These are phyloP conservation scores for Exophiala oligosperma DNA, from an alignment of 2,329 filamentous ascomycete genomes.

Conservation along the genomic window DNA sequence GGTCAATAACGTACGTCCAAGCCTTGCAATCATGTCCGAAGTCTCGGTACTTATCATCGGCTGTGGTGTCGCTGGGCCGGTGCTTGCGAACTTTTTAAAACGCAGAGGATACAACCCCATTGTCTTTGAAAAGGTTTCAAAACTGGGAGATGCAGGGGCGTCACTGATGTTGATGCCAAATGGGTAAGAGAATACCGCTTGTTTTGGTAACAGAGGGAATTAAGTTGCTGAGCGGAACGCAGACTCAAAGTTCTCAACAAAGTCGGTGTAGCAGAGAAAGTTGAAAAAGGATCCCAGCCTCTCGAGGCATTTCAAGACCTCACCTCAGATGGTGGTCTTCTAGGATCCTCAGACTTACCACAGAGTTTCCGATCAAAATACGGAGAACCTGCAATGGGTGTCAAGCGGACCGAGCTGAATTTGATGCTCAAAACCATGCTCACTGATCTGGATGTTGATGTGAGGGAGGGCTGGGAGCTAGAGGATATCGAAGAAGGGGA, in stretches of 20 bases:
- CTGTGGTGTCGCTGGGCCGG: slow-evolving; percentile 17
- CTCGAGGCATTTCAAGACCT: slow-evolving; percentile 9
- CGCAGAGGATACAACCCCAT: slow-evolving; percentile 17
- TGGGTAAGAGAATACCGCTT: not conserved
- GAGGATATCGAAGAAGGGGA: slow-evolving; percentile 35
- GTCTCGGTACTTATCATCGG: slow-evolving; percentile 17
- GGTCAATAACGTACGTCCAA: too few relatives aligned
- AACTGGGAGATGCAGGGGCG: slow-evolving; percentile 19
- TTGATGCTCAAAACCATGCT: slow-evolving; percentile 18
- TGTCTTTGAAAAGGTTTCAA: slow-evolving; percentile 19
- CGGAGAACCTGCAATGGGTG: slow-evolving; percentile 11
- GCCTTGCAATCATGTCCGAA: not conserved
- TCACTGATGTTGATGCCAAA: slow-evolving; percentile 22
- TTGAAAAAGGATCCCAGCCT: slow-evolving; percentile 4
- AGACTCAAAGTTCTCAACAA: slow-evolving; percentile 15
- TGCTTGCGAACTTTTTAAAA: slow-evolving; percentile 15
- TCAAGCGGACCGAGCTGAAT: slow-evolving; percentile 18
- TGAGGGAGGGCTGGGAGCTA: slow-evolving; percentile 25
- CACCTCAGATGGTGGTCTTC: slow-evolving; percentile 8
- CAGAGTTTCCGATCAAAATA: slow-evolving; percentile 13
- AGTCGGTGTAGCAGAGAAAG: slow-evolving; percentile 5
- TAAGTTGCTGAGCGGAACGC: not conserved
- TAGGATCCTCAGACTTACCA: slow-evolving; percentile 12
- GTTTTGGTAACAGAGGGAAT: too few relatives aligned
- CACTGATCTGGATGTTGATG: slow-evolving; percentile 7